Percentiles rank a stretch among this genome's conserved stretches.
These are phyloP conservation scores for Echinochloa phyllopogon DNA, from an alignment of 176 grass and related monocot genomes.

Conservation along the genomic window DNA sequence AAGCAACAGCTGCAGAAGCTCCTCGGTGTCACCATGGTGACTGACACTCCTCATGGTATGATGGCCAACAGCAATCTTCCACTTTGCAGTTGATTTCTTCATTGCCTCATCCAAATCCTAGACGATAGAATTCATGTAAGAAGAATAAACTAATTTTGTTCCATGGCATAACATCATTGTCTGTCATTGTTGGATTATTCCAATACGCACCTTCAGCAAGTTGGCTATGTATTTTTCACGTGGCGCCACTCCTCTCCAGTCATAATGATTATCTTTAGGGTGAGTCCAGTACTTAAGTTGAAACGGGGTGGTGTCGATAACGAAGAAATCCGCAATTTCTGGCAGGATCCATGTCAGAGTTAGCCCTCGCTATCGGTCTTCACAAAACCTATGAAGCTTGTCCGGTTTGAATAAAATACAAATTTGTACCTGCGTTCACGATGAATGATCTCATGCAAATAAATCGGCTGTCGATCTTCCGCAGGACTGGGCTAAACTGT, in stretches of 20 bases:
- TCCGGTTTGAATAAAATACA: neutral
- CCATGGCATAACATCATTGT: neutral
- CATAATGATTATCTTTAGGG: slow-evolving; percentile 57
- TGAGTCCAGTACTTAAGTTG: slow-evolving; percentile 71
- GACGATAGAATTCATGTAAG: slow-evolving; percentile 7
- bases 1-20: slow-evolving; percentile 75
- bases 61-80: slow-evolving; percentile 89
- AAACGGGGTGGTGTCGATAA: slow-evolving; percentile 82
- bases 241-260: slow-evolving; percentile 80
- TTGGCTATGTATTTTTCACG: slow-evolving; percentile 62
- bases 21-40: slow-evolving; percentile 79
- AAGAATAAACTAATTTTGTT: neutral
- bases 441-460: slow-evolving; percentile 87
- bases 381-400: neutral
- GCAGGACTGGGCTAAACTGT: slow-evolving; percentile 60
- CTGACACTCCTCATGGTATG: slow-evolving; percentile 87
- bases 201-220: slow-evolving; percentile 63
- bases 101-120: slow-evolving; percentile 79
- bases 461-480: slow-evolving; percentile 66
- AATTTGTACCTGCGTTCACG: slow-evolving; percentile 64
- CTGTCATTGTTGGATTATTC: neutral
- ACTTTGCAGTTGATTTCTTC: slow-evolving; percentile 71
- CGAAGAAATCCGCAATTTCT: slow-evolving; percentile 90
- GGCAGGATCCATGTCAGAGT: neutral
- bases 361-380: neutral